Base-by-base conservation (phyloP, 371 early-diverging fungal species). In the Funneliformis caledonium region DNA sequence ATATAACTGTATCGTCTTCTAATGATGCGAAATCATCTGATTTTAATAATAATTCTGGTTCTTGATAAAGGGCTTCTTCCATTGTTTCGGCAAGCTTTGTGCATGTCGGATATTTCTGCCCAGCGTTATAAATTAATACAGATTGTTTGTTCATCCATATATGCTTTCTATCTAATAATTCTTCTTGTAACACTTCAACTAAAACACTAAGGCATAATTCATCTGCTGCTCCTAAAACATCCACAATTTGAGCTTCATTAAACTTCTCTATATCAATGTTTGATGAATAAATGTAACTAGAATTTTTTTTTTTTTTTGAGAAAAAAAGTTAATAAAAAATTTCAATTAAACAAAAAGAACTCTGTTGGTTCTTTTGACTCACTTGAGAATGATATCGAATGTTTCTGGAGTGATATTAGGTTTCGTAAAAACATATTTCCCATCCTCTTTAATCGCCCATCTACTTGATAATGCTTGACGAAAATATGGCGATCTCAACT, bases 341-440 rank as follows among this genome's bases (percentile, higher is more conserved):
- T 56, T 14, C 31, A 64, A 9, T 12, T 10, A 31, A 64, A 62
- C 31, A 64, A 31, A 37, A 37, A 68, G 1, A 69, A 69, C 2
- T 7, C 5, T 19, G 9, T 26, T 22, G 26, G 5, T 4, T 64
- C 7, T 33, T 43, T 69, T 45, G 6, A 52, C 37, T 33, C 60
- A 79, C 79, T 33, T 69, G 12, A 70, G 26, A 19, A 79, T 59
- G 5, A 68, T 48, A 2, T 69, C 59, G 59, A 79, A 79, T 47
- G 64, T 70, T 70, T 69, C n/a, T 5, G 79, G 56, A 22, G 70
- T 31, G 56, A 79, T 79, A 26, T 79, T 79, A 10, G 79, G 79
- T 79, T 79, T 79, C 45, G 56, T 79, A 52, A 79, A 79, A 37
- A 56, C 14, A 43, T 22, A 69, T 37, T 69, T 31, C 19, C 65